Evolutionary conservation across 306 rosid species (phyloP), one percentile per base, ranked within the genome.

Genomic region (Sicyos baderoa): DNA sequence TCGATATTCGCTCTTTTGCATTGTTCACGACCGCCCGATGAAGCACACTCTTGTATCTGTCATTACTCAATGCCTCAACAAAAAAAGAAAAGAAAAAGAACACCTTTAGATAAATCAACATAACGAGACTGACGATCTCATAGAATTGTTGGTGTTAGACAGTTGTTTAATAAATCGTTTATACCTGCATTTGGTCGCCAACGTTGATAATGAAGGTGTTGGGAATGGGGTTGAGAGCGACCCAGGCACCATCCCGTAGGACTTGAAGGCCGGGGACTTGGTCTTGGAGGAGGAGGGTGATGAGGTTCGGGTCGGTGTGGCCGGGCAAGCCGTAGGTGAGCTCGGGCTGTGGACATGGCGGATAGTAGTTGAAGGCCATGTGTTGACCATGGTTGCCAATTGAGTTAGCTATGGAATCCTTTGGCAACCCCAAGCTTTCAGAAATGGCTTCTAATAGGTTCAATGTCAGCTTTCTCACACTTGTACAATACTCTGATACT

Each of bases 131-230:
- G 37, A 32, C 3, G 3, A 25, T 25, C 29, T 25, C 29, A 25
- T 25, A 3, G 2, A 25, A 25, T 25, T 25, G 29, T 25, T 25
- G 29, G 29, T 25, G 37, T 32, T 32, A 32, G 5, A 32, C 37
- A 32, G 2, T 32, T 4, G 2, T 32, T 4, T 2, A 32, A 32
- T 32, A 3, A 32, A 32, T 32, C 37, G 37, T 32, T 37, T 42
- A 9, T 56, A 84, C 88, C 86, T 84, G 86, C 88, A 84, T 84
- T 60, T 81, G 85, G 29, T 84, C 88, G 0, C 85, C 86, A 10
- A 84, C 70, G 77, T 84, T 84, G 71, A 84, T 32, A 27, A 81
- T 81, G 67, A 77, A 81, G 25, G 84, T 84, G 66, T 84, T 74
- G 22, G 85, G 86, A 22, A 84, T 72, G 15, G 86, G 85, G 59